Conservation (phyloP, 2,329 filamentous ascomycete genomes). For the Aspergillus ochraceus region DNA sequence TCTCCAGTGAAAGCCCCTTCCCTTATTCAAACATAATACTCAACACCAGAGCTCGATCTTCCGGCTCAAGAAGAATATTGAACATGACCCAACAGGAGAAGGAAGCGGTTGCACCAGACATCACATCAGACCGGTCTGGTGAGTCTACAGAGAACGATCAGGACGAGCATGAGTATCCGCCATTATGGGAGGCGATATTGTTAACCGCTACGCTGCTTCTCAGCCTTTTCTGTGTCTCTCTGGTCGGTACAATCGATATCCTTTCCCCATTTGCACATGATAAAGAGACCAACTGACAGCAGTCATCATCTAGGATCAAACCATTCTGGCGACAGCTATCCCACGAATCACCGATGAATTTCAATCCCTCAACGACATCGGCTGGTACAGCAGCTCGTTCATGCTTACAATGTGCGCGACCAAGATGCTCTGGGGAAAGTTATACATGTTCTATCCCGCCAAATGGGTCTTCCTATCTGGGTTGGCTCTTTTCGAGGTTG, state of each 20-base stretch:
- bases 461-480: constrained; percentile 25
- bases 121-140: not conserved
- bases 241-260: not conserved
- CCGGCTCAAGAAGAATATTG: not conserved
- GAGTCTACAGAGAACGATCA: not conserved
- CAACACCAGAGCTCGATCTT: too few relatives aligned
- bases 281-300: too few relatives aligned
- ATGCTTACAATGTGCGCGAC: not conserved
- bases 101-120: not conserved
- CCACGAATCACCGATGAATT: not conserved
- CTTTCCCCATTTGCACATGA: too few relatives aligned
- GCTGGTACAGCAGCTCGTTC: not conserved
- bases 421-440: not conserved
- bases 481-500: constrained; percentile 26
- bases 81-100: not conserved
- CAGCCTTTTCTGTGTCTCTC: not conserved
- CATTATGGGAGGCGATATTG: not conserved
- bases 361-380: not conserved
- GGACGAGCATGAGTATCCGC: not conserved
- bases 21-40: not conserved
- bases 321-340: not conserved
- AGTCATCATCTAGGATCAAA: not conserved
- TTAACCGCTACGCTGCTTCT: not conserved
- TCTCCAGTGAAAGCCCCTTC: too few relatives aligned
- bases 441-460: not conserved